Percentiles rank a stretch among this genome's conserved stretches.
Conservation (phyloP, 345 rosid genomes). For the Salix purpurea region DNA sequence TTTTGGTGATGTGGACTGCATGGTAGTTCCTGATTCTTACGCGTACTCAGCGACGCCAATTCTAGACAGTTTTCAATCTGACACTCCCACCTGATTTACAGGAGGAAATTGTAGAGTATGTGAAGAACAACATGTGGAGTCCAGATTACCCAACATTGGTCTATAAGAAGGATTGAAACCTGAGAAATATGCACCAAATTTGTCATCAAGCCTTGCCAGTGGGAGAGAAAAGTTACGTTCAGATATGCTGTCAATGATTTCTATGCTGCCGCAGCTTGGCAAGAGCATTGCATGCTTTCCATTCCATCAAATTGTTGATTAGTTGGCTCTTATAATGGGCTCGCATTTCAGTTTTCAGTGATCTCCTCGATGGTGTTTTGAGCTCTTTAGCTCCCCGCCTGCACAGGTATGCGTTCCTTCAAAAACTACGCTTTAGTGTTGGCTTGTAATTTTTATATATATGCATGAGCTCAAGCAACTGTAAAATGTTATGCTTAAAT, state of each 20-base stretch:
- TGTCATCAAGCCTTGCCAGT: not conserved
- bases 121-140: constrained; percentile 83
- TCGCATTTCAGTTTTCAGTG: not conserved
- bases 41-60: not conserved
- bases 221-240: not conserved
- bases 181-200: not conserved
- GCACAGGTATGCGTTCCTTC: not conserved
- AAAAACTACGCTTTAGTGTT: not conserved
- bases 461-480: not conserved
- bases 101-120: constrained; percentile 68
- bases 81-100: constrained; percentile 13
- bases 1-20: not conserved
- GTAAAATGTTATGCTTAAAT: not conserved
- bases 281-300: not conserved
- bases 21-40: not conserved
- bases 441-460: not conserved
- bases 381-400: not conserved
- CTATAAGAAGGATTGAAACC: constrained; percentile 44
- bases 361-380: not conserved
- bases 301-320: not conserved
- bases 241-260: not conserved
- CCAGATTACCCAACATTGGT: constrained; percentile 85
- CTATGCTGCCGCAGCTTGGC: not conserved
- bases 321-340: not conserved
- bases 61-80: not conserved